Evolutionary conservation across 2,329 filamentous ascomycete genomes (phyloP), one percentile per base, ranked within the genome.

Genomic region (Claviceps sp.): DNA sequence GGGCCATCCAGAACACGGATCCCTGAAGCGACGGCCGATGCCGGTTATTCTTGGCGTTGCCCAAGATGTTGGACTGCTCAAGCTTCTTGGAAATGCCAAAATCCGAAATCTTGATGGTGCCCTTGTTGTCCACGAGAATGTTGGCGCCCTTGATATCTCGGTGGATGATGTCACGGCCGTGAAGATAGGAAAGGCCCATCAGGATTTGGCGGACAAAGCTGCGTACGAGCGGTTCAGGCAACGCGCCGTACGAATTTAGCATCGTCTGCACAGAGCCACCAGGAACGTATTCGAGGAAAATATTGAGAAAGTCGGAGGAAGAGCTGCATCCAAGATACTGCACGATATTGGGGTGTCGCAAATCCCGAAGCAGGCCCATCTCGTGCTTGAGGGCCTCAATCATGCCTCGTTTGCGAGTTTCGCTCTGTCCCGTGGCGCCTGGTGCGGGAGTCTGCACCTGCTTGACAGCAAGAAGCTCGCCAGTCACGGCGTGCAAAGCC

Each of bases 1-100:
- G 93, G 0, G 93, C 93, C 93, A 98, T 98, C 93, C 93, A 98
- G 72, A 96, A 98, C 50, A 98, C 93, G 26, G 89, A 96, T 14
- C 93, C 93, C 67, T 98, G 93, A 3, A 98, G 79, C 1, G 91
- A 97, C 2, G 82, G 81, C 5, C 82, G 74, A 62, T 85, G 76
- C 65, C 81, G 83, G 67, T 78, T 82, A 68, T 82, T 83, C 62
- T 76, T 79, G 63, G 74, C 84, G 60, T 75, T 84, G 63, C 67
- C 82, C 47, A 95, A 80, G 45, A 96, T 80, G 55, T 90, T 93
- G 53, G 88, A 85, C 14, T 89, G 89, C 69, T 97, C 91, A 42
- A 97, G 86, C 67, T 95, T 94, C 76, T 98, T 98, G 55, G 87
- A 94, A 65, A 98, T 97, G 64, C 93, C 93, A 61, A 98, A 98